A percentile compares a stretch with the other conserved stretches of the same genome.
Evolutionary conservation across 306 rosid genomes (phyloP).

Genomic region (Luffa acutangula): DNA sequence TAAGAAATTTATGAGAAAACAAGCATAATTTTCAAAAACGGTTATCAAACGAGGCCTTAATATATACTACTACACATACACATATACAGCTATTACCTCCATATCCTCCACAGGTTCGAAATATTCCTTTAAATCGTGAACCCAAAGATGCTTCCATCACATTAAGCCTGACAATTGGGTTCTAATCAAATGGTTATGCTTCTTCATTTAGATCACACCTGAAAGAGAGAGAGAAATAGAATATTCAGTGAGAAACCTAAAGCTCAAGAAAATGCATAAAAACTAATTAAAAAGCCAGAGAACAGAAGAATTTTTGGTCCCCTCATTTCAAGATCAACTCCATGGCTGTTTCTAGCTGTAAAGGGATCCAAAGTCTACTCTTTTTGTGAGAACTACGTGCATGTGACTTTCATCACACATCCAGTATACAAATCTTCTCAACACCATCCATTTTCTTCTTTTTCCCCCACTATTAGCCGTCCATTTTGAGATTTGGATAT

Average conservation of each 20-base stretch:
- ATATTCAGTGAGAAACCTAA: not conserved
- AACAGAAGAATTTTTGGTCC: not conserved
- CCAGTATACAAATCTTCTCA: not conserved
- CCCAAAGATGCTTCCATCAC: not conserved
- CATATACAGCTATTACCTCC: not conserved
- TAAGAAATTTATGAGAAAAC: too few relatives aligned
- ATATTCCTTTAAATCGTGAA: not conserved
- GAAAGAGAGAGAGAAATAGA: not conserved
- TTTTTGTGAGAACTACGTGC: not conserved
- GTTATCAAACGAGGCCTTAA: too few relatives aligned
- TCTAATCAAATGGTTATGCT: not conserved
- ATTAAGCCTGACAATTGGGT: not conserved
- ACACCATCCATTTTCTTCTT: not conserved
- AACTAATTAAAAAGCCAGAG: not conserved
- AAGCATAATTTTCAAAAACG: too few relatives aligned
- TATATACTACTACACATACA: not conserved
- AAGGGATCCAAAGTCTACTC: not conserved
- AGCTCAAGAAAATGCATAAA: not conserved
- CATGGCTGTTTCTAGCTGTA: slow-evolving; percentile 10
- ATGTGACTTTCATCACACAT: not conserved
- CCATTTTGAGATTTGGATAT: not conserved
- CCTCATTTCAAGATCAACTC: not conserved
- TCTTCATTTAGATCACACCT: not conserved
- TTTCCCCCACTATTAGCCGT: not conserved
- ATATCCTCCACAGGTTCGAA: not conserved